Base-by-base conservation (phyloP, 148 eudicot species). In the Camellia japonica region DNA sequence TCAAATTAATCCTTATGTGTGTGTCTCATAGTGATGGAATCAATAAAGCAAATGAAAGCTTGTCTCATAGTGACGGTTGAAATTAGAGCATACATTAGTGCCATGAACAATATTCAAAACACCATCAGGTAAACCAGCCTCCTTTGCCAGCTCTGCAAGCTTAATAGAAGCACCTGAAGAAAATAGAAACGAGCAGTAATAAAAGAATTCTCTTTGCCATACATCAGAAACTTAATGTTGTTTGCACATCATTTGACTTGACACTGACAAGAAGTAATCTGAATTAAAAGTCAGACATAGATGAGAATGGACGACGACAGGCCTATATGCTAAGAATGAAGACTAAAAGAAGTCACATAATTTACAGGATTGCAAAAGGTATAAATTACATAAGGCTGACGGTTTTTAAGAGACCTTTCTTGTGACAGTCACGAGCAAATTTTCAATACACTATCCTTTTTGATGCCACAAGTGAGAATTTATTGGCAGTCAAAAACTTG, bases 71-170 rank as follows among this genome's bases (percentile, higher is more conserved):
- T 8, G 63, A 7, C 44, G 7, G 15, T 58, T 18, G 18, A 68
- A 52, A 18, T 23, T 46, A 75, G 56, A 75, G 69, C 92, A 82
- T 93, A 96, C 99, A 86, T 91, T 83, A 80, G 99, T 92, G 72
- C 99, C 99, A 82, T 94, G 98, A 71, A 96, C 97, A 81, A 96
- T 89, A 84, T 94, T 96, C 70, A 94, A 84, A 51, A 96, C 99
- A 73, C 99, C 99, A 67, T 88, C 88, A 63, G 99, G 99, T 72
- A 96, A 86, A 84, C 99, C 99, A 84, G 99, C 99, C 87, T 96
- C 99, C 94, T 88, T 89, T 15, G 99, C 99, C 82, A 96, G 84
- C 89, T 96, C 92, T 16, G 99, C 98, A 70, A 96, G 95, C 86
- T 94, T 82, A 76, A 96, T 83, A 43, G 97, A 92, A 65, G 99